A percentile compares a stretch with the other conserved stretches of the same genome.
These are phyloP conservation scores for Colletotrichum siamense DNA, from an alignment of 2,329 filamentous ascomycete species.

Conservation along the genomic window DNA sequence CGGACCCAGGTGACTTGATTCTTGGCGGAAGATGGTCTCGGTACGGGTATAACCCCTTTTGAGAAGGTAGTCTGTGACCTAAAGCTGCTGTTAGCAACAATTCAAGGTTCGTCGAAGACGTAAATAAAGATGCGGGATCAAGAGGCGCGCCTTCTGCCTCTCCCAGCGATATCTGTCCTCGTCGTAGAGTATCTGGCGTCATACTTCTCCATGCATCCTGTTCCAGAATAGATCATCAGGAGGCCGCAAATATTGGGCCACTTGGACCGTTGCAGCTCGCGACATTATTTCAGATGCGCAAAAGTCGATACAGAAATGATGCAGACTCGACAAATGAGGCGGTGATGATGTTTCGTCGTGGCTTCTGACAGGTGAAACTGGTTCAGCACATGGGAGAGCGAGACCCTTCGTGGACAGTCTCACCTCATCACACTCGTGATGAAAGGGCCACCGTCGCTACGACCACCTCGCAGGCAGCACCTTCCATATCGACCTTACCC, in stretches of 20 bases:
- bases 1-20: slow-evolving; percentile 82
- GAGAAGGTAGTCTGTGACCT: slow-evolving; percentile 91
- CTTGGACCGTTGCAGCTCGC: background rate
- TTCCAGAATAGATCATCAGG: background rate
- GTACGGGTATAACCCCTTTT: slow-evolving; percentile 95
- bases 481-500: background rate
- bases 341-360: background rate
- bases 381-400: background rate
- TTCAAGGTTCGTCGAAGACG: background rate
- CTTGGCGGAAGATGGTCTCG: slow-evolving; percentile 89
- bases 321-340: background rate
- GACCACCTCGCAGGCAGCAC: background rate
- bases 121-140: background rate
- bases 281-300: background rate
- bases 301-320: background rate
- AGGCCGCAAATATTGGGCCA: background rate
- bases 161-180: background rate
- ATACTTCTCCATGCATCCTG: background rate
- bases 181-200: background rate
- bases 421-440: background rate
- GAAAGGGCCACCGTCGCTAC: background rate
- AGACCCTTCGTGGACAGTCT: background rate
- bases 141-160: background rate
- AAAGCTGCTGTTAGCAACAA: background rate
- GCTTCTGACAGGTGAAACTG: background rate